Conservation (phyloP, 179 eudicot genomes). For the Vitellaria paradoxa region DNA sequence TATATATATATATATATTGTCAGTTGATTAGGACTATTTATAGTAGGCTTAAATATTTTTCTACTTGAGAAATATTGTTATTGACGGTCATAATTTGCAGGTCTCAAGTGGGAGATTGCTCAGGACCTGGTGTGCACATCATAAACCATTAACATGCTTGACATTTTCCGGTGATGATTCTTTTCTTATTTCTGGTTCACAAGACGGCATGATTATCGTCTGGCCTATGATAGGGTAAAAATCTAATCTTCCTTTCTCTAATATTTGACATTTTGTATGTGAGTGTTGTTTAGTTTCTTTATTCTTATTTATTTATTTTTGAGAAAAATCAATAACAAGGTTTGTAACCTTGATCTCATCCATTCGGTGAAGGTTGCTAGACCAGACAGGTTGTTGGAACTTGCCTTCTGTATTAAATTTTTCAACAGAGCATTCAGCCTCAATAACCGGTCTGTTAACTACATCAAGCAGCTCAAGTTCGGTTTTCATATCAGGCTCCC, state of each 20-base stretch:
- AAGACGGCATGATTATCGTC: slow-evolving; percentile 53
- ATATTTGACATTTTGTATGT: not conserved
- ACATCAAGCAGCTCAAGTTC: slow-evolving; percentile 10
- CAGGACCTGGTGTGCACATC: slow-evolving; percentile 55
- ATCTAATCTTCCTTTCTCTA: not conserved
- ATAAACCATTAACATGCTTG: slow-evolving; percentile 43
- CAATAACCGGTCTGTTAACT: slow-evolving; percentile 15
- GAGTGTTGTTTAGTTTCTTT: not conserved
- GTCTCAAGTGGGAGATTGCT: slow-evolving; percentile 50
- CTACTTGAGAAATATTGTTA: too few species aligned
- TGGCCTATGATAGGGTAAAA: slow-evolving; percentile 47
- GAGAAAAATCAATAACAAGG: too few species aligned
- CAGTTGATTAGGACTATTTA: too few species aligned
- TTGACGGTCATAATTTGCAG: slow-evolving; percentile 16
- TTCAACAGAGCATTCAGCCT: slow-evolving; percentile 15
- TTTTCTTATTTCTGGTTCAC: slow-evolving; percentile 53
- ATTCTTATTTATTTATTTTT: not conserved
- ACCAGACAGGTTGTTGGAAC: slow-evolving; percentile 7
- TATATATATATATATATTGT: too few species aligned
- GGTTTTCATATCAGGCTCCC: slow-evolving; percentile 18
- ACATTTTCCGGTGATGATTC: slow-evolving; percentile 51
- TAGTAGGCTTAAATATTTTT: too few species aligned
- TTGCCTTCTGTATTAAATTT: slow-evolving; percentile 7
- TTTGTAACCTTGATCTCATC: not conserved
- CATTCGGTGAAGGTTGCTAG: slow-evolving; percentile 19